phyloP scores from a whole-genome alignment of 1,284 basidiomycete species.

The Ustilago sp. region DNA sequence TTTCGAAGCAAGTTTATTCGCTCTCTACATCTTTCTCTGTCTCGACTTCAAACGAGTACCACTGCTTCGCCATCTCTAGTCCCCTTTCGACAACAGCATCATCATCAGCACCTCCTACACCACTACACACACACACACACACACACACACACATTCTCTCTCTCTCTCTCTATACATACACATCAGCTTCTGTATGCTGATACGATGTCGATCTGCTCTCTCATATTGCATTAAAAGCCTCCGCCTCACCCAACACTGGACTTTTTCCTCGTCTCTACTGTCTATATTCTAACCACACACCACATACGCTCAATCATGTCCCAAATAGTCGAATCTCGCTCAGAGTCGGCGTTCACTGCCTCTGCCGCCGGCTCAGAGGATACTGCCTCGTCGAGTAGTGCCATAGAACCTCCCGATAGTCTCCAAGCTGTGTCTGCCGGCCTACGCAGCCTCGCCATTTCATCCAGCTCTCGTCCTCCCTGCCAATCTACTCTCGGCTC shows the following conservation, averaged over 20 bases:
- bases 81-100: not conserved
- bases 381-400: slow-evolving; percentile 15
- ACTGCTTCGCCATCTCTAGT: not conserved
- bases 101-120: not conserved
- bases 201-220: slow-evolving; percentile 31
- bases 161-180: not conserved
- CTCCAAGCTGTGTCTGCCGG: slow-evolving; percentile 38
- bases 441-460: slow-evolving; percentile 36
- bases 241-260: not conserved
- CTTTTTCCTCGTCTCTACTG: not conserved
- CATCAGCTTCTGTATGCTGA: slow-evolving; percentile 31
- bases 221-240: slow-evolving; percentile 22
- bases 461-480: slow-evolving; percentile 1
- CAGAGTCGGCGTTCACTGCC: slow-evolving; percentile 23
- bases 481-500: slow-evolving; percentile 19
- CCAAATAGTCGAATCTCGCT: slow-evolving; percentile 18
- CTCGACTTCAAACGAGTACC: not conserved
- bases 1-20: slow-evolving; percentile 20
- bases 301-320: slow-evolving; percentile 19
- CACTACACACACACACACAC: not conserved
- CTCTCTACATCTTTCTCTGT: slow-evolving; percentile 1
- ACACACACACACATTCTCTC: too few species aligned
- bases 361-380: slow-evolving; percentile 27
- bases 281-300: not conserved
- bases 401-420: slow-evolving; percentile 47